Evolutionary conservation across 352 stramenopile genomes (phyloP).

Genomic region (Phytophthora litchii): DNA sequence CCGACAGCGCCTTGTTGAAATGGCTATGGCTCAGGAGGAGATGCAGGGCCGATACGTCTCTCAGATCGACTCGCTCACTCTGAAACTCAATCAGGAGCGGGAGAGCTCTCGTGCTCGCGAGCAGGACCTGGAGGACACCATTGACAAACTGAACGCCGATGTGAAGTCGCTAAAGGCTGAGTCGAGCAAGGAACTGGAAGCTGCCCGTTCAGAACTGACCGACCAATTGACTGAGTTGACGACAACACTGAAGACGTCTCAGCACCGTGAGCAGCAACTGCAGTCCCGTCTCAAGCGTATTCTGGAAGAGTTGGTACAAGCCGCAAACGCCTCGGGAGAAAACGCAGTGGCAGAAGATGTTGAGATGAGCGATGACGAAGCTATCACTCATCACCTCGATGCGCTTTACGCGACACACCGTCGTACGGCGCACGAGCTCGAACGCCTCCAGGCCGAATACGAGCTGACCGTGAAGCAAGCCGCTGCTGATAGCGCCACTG

Average conservation of each 20-base stretch:
- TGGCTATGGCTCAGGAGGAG: slow-evolving; percentile 51
- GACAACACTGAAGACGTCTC: slow-evolving; percentile 40
- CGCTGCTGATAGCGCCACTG: slow-evolving; percentile 35
- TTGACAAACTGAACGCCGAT: slow-evolving; percentile 43
- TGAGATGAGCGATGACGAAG: slow-evolving; percentile 37
- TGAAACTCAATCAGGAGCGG: slow-evolving; percentile 54
- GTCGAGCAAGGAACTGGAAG: slow-evolving; percentile 36
- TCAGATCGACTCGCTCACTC: slow-evolving; percentile 47
- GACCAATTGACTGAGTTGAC: slow-evolving; percentile 45
- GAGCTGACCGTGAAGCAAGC: slow-evolving; percentile 48
- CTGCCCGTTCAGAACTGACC: slow-evolving; percentile 24
- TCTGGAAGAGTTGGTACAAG: slow-evolving; percentile 48
- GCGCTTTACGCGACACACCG: slow-evolving; percentile 46
- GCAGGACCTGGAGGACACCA: slow-evolving; percentile 42
- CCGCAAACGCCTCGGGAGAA: slow-evolving; percentile 31
- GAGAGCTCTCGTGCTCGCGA: slow-evolving; percentile 48
- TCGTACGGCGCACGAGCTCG: slow-evolving; percentile 42
- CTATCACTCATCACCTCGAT: slow-evolving; percentile 39
- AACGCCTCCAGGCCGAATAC: slow-evolving; percentile 53
- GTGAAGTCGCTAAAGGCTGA: slow-evolving; percentile 41
- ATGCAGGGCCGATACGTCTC: slow-evolving; percentile 44
- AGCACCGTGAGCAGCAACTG: slow-evolving; percentile 51
- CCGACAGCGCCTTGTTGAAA: slow-evolving; percentile 44
- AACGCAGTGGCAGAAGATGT: slow-evolving; percentile 29
- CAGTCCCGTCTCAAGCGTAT: slow-evolving; percentile 51